Conservation (phyloP, 2,329 filamentous ascomycete species). For the Cladosporium phlei region DNA sequence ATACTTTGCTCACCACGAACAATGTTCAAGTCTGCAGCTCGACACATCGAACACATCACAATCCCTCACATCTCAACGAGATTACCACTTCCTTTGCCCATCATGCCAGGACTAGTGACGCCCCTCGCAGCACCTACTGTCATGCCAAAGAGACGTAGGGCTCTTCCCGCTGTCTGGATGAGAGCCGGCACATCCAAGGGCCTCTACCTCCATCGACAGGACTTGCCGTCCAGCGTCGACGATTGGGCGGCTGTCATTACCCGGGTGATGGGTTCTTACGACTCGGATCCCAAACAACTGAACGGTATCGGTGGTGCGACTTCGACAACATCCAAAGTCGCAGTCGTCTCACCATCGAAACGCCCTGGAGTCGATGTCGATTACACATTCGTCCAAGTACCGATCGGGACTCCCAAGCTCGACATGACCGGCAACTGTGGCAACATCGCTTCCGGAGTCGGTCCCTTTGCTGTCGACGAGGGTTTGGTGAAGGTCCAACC, state of each 20-base stretch:
- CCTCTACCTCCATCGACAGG: conserved; percentile 35
- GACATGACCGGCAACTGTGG: conserved; percentile 25
- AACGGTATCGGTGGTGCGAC: conserved; percentile 25
- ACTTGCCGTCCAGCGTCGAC: conserved; percentile 26
- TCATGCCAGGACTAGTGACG: conserved; percentile 14
- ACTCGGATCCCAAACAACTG: conserved; percentile 23
- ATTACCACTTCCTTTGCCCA: conserved; percentile 1
- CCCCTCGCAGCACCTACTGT: background rate
- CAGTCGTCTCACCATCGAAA: conserved; percentile 18
- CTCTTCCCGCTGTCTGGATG: conserved; percentile 36
- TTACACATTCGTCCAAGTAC: conserved; percentile 23
- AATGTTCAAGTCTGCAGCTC: conserved; percentile 16
- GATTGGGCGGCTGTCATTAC: conserved; percentile 30
- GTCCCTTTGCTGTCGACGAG: conserved; percentile 24
- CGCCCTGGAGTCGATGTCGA: conserved; percentile 21
- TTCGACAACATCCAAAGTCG: conserved; percentile 24
- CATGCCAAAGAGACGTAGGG: conserved; percentile 12
- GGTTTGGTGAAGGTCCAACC: conserved; percentile 17
- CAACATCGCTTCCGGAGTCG: conserved; percentile 23
- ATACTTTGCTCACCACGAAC: too few relatives aligned
- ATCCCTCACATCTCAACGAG: conserved; percentile 10
- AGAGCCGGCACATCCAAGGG: conserved; percentile 38
- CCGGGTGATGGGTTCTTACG: conserved; percentile 31
- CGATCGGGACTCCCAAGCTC: conserved; percentile 18
- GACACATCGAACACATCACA: conserved; percentile 12